These are phyloP conservation scores for Penicillium sp. DNA, from an alignment of 2,329 filamentous ascomycete species.

Conservation along the genomic window DNA sequence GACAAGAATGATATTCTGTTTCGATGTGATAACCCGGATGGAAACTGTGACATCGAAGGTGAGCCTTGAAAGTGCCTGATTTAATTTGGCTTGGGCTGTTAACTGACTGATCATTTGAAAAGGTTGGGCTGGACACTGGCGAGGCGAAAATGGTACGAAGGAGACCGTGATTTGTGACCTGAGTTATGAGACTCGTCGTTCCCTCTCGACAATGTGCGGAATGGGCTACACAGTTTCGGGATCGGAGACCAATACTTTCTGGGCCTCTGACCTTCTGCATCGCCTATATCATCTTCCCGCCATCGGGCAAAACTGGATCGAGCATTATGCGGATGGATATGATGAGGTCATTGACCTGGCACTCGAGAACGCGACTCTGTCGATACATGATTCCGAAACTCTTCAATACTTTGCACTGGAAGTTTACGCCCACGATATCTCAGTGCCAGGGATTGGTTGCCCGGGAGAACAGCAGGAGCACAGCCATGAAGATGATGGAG, in stretches of 20 bases:
- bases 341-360: slow-evolving; percentile 57
- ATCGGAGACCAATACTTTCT: slow-evolving; percentile 62
- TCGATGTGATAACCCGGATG: slow-evolving; percentile 69
- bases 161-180: slow-evolving; percentile 71
- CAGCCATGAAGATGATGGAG: slow-evolving; percentile 6
- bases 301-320: slow-evolving; percentile 62
- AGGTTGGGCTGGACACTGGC: slow-evolving; percentile 71
- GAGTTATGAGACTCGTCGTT: slow-evolving; percentile 61
- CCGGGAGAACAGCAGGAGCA: slow-evolving; percentile 44
- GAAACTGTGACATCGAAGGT: slow-evolving; percentile 60
- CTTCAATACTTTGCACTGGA: slow-evolving; percentile 70
- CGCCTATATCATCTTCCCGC: slow-evolving; percentile 65
- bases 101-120: not conserved
- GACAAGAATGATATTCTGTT: slow-evolving; percentile 62
- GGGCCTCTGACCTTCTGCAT: slow-evolving; percentile 68
- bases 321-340: slow-evolving; percentile 65
- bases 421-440: slow-evolving; percentile 66
- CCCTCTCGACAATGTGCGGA: slow-evolving; percentile 62
- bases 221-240: slow-evolving; percentile 64
- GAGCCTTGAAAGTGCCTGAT: slow-evolving; percentile 26
- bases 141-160: slow-evolving; percentile 63
- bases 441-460: slow-evolving; percentile 64
- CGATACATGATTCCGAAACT: slow-evolving; percentile 61
- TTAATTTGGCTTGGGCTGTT: not conserved
- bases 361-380: slow-evolving; percentile 50